A percentile compares a stretch with the other conserved stretches of the same genome.
Conservation (phyloP, 2,329 filamentous ascomycete species). For the Pestalotiopsis sp. region DNA sequence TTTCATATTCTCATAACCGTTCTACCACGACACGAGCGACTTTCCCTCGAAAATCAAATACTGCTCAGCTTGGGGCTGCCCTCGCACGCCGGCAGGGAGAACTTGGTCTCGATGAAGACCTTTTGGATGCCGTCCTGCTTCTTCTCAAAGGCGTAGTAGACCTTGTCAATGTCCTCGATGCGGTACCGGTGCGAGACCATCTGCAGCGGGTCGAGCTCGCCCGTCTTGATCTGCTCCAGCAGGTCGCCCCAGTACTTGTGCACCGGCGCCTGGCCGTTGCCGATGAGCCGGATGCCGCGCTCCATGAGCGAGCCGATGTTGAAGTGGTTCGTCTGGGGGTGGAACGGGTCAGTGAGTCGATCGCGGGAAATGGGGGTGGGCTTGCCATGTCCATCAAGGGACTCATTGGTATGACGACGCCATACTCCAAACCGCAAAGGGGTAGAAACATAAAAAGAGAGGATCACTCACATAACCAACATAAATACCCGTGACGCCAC, state of each 20-base stretch:
- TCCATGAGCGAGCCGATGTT: conserved; percentile 86
- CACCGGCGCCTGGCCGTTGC: conserved; percentile 70
- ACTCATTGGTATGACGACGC: background rate
- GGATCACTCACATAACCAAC: conserved; percentile 55
- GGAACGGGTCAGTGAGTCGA: background rate
- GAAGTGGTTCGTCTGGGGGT: conserved; percentile 73
- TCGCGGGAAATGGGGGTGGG: no score
- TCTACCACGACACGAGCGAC: background rate
- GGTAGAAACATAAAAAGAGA: background rate
- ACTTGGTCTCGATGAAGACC: conserved; percentile 67
- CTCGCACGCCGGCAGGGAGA: conserved; percentile 48
- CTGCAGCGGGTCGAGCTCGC: conserved; percentile 72
- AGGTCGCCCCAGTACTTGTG: conserved; percentile 84
- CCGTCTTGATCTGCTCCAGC: conserved; percentile 66
- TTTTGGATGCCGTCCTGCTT: conserved; percentile 77
- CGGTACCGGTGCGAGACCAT: conserved; percentile 81
- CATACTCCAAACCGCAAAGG: no score
- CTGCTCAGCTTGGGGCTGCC: conserved; percentile 47
- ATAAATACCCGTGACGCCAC: conserved; percentile 75
- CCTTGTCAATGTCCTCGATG: conserved; percentile 71
- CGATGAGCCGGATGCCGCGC: conserved; percentile 78
- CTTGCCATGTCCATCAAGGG: conserved; percentile 10
- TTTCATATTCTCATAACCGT: no score
- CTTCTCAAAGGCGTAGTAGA: conserved; percentile 65
- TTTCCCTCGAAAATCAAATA: conserved; percentile 23